These are phyloP conservation scores for Draba incana DNA, from an alignment of 345 rosid species.

Conservation along the genomic window DNA sequence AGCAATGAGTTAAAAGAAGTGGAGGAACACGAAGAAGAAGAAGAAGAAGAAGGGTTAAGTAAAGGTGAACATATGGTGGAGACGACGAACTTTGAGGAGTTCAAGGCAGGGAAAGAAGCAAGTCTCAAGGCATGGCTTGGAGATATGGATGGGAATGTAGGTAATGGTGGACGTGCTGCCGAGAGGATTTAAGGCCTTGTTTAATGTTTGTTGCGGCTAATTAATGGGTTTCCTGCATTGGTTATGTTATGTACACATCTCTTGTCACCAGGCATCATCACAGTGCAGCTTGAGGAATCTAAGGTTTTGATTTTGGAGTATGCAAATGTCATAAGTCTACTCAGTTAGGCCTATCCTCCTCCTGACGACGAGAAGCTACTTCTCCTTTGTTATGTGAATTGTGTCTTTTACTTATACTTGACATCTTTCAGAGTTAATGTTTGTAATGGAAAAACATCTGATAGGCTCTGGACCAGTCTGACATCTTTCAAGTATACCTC, in stretches of 20 bases:
- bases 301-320: too few species aligned
- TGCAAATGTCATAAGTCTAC: too few species aligned
- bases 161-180: slow-evolving; percentile 26
- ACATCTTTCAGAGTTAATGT: neutral
- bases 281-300: too few species aligned
- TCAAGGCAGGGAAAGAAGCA: slow-evolving; percentile 79
- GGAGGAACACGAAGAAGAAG: slow-evolving; percentile 47
- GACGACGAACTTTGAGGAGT: slow-evolving; percentile 55
- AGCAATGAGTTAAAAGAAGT: slow-evolving; percentile 56
- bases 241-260: neutral
- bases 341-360: too few species aligned
- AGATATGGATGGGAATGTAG: slow-evolving; percentile 45
- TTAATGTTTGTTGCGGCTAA: neutral
- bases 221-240: neutral
- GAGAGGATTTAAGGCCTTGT: slow-evolving; percentile 24
- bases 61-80: slow-evolving; percentile 34
- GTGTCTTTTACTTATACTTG: neutral
- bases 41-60: slow-evolving; percentile 45
- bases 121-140: slow-evolving; percentile 82
- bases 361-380: too few species aligned
- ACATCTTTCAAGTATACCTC: too few species aligned
- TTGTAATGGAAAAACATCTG: too few species aligned
- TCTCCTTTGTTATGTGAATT: too few species aligned
- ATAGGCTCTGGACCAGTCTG: too few species aligned
- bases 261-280: neutral